Evolutionary conservation across 176 grass and related monocot species (phyloP).

Genomic region (Alopecurus myosuroides): DNA sequence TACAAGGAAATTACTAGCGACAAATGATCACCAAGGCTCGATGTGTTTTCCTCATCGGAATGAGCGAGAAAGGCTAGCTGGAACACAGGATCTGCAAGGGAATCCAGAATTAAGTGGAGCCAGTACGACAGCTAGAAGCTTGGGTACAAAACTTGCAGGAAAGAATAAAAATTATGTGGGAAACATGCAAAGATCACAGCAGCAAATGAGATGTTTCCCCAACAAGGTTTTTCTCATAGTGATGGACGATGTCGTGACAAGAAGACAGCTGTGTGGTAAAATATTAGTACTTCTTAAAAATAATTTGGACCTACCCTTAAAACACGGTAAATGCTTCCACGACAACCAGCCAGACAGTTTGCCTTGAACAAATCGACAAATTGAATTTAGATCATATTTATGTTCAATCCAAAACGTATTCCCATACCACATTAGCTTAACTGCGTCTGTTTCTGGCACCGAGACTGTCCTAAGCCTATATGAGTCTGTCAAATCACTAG

Average conservation of each 20-base stretch:
- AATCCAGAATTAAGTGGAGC: not conserved
- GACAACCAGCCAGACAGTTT: slow-evolving; percentile 8
- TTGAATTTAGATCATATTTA: not conserved
- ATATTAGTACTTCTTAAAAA: not conserved
- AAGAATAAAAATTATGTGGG: slow-evolving; percentile 17
- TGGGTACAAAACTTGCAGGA: not conserved
- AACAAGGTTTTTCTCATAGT: slow-evolving; percentile 17
- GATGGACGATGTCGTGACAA: not conserved
- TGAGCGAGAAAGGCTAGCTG: slow-evolving; percentile 9
- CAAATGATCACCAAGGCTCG: not conserved
- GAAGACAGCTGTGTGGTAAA: not conserved
- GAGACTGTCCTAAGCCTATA: not conserved
- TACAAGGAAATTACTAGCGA: slow-evolving; percentile 21
- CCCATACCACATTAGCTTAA: not conserved
- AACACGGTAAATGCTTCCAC: not conserved
- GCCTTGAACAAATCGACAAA: slow-evolving; percentile 20
- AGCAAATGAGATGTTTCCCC: slow-evolving; percentile 14
- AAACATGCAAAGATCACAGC: slow-evolving; percentile 13
- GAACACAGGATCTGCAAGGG: slow-evolving; percentile 22
- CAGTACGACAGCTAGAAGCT: slow-evolving; percentile 1
- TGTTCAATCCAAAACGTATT: not conserved
- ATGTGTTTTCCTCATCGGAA: slow-evolving; percentile 18
- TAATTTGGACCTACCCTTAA: not conserved
- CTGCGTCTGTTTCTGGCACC: not conserved
- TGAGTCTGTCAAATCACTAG: not conserved